Percentiles rank a stretch among this genome's conserved stretches.
phyloP scores from a whole-genome alignment of 2,329 filamentous ascomycete genomes.

The Blastomyces gilchristii region DNA sequence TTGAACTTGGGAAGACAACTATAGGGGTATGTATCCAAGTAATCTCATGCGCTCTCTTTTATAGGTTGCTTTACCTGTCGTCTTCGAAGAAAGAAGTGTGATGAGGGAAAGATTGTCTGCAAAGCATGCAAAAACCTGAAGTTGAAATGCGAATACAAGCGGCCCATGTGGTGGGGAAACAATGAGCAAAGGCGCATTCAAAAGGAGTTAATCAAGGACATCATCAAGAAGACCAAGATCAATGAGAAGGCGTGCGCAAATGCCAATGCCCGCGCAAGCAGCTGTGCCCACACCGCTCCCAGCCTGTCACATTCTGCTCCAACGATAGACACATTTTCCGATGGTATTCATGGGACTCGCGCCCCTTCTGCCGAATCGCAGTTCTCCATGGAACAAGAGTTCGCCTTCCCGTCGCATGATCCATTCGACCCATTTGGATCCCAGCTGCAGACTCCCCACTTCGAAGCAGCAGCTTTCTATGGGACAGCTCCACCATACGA shows the following conservation, averaged over 20 bases:
- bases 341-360: conserved; percentile 60
- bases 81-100: conserved; percentile 59
- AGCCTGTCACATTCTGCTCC: conserved; percentile 72
- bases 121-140: conserved; percentile 61
- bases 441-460: conserved; percentile 42
- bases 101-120: conserved; percentile 55
- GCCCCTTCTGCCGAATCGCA: conserved; percentile 74
- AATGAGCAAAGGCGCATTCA: conserved; percentile 73
- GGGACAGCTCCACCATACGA: conserved; percentile 65
- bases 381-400: conserved; percentile 53
- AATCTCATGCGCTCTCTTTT: neutral
- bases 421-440: conserved; percentile 34
- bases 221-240: conserved; percentile 94
- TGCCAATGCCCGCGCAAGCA: conserved; percentile 26
- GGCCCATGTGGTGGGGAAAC: conserved; percentile 96
- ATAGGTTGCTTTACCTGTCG: conserved; percentile 58
- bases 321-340: conserved; percentile 69
- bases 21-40: neutral
- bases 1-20: neutral
- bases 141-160: conserved; percentile 88
- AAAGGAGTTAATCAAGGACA: conserved; percentile 93
- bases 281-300: conserved; percentile 53
- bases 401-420: conserved; percentile 50
- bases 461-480: conserved; percentile 51
- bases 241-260: conserved; percentile 61